Conservation (phyloP, 108 stramenopile genomes). For the Cyclotella kingstonii region DNA sequence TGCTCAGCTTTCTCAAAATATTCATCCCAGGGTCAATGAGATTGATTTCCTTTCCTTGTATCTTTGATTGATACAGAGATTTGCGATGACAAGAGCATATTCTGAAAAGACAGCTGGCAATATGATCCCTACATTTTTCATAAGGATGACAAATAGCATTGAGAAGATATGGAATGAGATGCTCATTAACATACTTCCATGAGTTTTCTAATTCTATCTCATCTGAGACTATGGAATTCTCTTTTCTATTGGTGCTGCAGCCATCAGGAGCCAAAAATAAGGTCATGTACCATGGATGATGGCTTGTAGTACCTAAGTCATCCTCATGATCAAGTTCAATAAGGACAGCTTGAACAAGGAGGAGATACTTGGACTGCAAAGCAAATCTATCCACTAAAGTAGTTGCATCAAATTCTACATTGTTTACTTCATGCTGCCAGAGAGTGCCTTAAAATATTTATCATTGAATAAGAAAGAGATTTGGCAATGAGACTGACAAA, state of each 20-base stretch:
- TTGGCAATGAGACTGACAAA: too few relatives aligned
- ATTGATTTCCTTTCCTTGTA: slow-evolving; percentile 14
- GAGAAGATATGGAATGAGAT: slow-evolving; percentile 60
- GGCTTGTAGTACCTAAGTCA: slow-evolving; percentile 23
- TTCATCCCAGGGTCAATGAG: slow-evolving; percentile 50
- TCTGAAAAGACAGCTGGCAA: slow-evolving; percentile 75
- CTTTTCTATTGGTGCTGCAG: neutral
- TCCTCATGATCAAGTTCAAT: slow-evolving; percentile 72
- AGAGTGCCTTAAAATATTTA: slow-evolving; percentile 43
- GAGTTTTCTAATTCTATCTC: slow-evolving; percentile 43
- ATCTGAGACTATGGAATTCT: slow-evolving; percentile 6
- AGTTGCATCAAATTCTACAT: slow-evolving; percentile 24
- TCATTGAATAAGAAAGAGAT: too few relatives aligned
- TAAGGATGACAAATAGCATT: slow-evolving; percentile 85
- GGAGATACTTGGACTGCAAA: slow-evolving; percentile 81
- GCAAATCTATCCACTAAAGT: slow-evolving; percentile 71
- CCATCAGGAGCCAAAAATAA: slow-evolving; percentile 13
- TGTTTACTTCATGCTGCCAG: slow-evolving; percentile 62
- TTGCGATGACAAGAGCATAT: slow-evolving; percentile 79
- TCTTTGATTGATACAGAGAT: slow-evolving; percentile 30
- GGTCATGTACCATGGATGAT: slow-evolving; percentile 37
- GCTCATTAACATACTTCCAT: slow-evolving; percentile 64
- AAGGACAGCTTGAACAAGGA: slow-evolving; percentile 69
- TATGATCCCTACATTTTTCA: slow-evolving; percentile 84
- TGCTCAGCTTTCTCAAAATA: slow-evolving; percentile 57